Base-by-base conservation (phyloP, 1,284 basidiomycete species). In the Sporisorium iseilematis-ciliati region DNA sequence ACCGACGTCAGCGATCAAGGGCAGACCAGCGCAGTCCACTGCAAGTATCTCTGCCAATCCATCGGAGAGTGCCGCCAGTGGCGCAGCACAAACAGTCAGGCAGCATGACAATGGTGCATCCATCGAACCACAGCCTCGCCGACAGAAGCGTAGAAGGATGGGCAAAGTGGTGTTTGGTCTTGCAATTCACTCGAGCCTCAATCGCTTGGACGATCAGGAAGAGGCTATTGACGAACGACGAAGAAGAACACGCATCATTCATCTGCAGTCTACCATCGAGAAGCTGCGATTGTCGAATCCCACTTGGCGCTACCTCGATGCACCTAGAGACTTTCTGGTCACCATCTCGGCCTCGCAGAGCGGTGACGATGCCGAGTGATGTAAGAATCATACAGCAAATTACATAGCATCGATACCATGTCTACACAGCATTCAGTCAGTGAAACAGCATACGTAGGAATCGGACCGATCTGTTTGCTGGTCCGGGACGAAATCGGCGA, bases 301-400 rank as follows among this genome's bases (percentile, higher is more conserved):
- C 16, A 62, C 63, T 7, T 75, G 66, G 66, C 56, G 59, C 5
- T 75, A 75, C 21, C 59, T 65, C 11, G 66, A 65, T 7, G 40
- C 62, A 10, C 72, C 72, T 7, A 35, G 59, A 21, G 72, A 75
- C 56, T 69, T 75, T 56, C 58, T 75, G 7, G 55, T 75, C 18
- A 55, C 49, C 53, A 62, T 74, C 38, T 65, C 71, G 16, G 48
- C 60, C 4, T 60, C 57, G 42, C 29, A 43, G 16, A 23, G 21
- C 35, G 11, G 11, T 40, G 33, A 5, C 4, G 31, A 25, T 18
- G 8, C n/a, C 11, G 25, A 49, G 48, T 40, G 16, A 38, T 14
- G 10, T 16, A 16, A 12, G 12, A 14, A 11, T 38, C 35, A 3
- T 16, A 3, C 35, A 38, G 25, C 18, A n/a, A 43, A 20, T 8